Evolutionary conservation across 768 basidiomycete genomes (phyloP).

Genomic region (Rhizopogon salebrosus): DNA sequence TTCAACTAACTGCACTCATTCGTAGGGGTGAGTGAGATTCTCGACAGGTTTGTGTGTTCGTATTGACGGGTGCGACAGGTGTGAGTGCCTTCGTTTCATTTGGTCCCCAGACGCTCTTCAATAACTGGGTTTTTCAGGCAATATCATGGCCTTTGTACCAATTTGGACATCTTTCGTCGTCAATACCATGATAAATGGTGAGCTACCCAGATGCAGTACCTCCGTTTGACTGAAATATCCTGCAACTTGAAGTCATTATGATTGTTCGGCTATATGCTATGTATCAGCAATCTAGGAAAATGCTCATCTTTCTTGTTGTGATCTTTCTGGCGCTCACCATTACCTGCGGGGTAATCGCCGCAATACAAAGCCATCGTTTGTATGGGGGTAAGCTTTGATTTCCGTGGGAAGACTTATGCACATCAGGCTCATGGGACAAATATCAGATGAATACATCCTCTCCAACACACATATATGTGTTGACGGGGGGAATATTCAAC

Average conservation of each 20-base stretch:
- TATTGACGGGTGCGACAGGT: background rate
- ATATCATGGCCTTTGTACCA: background rate
- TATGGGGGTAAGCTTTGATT: background rate
- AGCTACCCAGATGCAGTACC: background rate
- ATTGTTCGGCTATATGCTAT: background rate
- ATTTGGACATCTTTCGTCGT: background rate
- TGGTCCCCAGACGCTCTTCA: background rate
- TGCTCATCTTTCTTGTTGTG: background rate
- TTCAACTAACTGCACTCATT: background rate
- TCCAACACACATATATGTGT: background rate
- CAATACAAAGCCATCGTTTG: background rate
- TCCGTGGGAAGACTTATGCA: too few relatives aligned
- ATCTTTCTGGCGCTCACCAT: background rate
- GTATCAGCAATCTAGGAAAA: background rate
- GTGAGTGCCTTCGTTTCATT: background rate
- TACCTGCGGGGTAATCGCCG: background rate
- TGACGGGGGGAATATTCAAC: background rate
- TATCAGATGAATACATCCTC: background rate
- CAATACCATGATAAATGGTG: background rate
- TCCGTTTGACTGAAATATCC: background rate
- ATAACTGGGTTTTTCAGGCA: background rate
- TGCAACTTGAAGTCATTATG: background rate
- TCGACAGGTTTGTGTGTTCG: background rate
- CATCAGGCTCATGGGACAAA: background rate
- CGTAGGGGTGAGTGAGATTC: background rate